A percentile compares a stretch with the other conserved stretches of the same genome.
Evolutionary conservation across 768 basidiomycete species (phyloP).

Genomic region (Daedalea quercina): DNA sequence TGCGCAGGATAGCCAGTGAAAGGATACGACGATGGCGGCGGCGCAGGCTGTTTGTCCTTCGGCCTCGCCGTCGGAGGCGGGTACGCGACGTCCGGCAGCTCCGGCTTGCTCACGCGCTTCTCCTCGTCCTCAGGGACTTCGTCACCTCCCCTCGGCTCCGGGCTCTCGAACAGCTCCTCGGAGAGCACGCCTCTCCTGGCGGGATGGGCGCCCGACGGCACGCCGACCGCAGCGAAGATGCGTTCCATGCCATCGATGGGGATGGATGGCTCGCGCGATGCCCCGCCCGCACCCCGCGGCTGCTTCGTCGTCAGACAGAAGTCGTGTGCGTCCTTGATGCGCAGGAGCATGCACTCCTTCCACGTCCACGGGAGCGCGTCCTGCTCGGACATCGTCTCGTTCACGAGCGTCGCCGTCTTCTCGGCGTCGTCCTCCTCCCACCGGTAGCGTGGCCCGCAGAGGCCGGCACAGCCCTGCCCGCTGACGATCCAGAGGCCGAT

Average conservation of each 20-base stretch:
- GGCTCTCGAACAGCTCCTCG: slow-evolving; percentile 54
- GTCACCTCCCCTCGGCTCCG: slow-evolving; percentile 28
- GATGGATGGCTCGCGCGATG: slow-evolving; percentile 11
- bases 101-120: slow-evolving; percentile 16
- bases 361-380: slow-evolving; percentile 71
- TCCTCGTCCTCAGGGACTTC: slow-evolving; percentile 18
- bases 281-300: slow-evolving; percentile 27
- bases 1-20: slow-evolving; percentile 59
- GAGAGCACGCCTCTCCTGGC: slow-evolving; percentile 54
- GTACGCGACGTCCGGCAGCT: slow-evolving; percentile 36
- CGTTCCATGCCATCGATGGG: slow-evolving; percentile 51
- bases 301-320: slow-evolving; percentile 57
- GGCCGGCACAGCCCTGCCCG: slow-evolving; percentile 70
- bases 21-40: slow-evolving; percentile 53
- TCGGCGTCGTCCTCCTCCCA: slow-evolving; percentile 80
- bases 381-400: slow-evolving; percentile 37
- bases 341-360: slow-evolving; percentile 61
- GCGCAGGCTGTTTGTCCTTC: slow-evolving; percentile 37
- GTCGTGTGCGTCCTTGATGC: slow-evolving; percentile 76
- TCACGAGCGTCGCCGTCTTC: slow-evolving; percentile 46
- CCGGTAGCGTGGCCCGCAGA: slow-evolving; percentile 76
- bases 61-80: slow-evolving; percentile 37
- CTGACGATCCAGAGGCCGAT: slow-evolving; percentile 75
- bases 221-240: slow-evolving; percentile 53
- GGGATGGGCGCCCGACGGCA: slow-evolving; percentile 41